Base-by-base conservation (phyloP, 208 protist species). In the Crithidia acanthocephali region DNA sequence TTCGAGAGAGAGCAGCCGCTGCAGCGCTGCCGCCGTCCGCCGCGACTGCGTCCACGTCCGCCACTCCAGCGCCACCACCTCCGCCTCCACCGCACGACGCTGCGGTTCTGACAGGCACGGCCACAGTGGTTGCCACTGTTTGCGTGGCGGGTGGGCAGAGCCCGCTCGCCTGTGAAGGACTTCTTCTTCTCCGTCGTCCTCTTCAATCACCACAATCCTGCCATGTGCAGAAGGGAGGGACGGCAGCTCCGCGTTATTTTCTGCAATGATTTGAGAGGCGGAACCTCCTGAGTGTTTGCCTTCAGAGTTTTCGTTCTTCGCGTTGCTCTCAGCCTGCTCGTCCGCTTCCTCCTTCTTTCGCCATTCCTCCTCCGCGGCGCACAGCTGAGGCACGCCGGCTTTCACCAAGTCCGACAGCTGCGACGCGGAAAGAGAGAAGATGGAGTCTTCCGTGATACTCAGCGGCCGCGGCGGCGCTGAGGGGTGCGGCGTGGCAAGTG, bases 21-120 rank as follows among this genome's bases (percentile, higher is more conserved):
- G 87, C 28, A 93, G 68, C 23, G 90, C 85, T 7, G 84, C 79
- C 9, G 78, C 80, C 30, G 80, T 90, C 51, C 84, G 83, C 72
- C 91, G 80, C 32, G 87, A 83, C 67, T 92, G 80, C 6, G 72
- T 71, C 69, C 79, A 85, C 25, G 90, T 89, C 27, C 86, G 69
- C 87, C 90, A 95, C 70, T 95, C 90, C 57, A 93, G 77, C 37
- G 64, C 68, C 8, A 81, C 67, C 33, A 95, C 68, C 74, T 90
- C 80, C 11, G 71, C 20, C 74, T 95, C 90, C 22, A 92, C 67
- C 35, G 57, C 37, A 20, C 68, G 60, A 1, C 82, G 69, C 7
- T 63, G 27, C 15, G 57, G 0, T 51, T 70, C 72, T 10, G 63
- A 10, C 10, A 77, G 18, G 30, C 30, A 23, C 3, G 9, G 8